These are phyloP conservation scores for Colletotrichum camelliae DNA, from an alignment of 2,329 filamentous ascomycete genomes.

Conservation along the genomic window DNA sequence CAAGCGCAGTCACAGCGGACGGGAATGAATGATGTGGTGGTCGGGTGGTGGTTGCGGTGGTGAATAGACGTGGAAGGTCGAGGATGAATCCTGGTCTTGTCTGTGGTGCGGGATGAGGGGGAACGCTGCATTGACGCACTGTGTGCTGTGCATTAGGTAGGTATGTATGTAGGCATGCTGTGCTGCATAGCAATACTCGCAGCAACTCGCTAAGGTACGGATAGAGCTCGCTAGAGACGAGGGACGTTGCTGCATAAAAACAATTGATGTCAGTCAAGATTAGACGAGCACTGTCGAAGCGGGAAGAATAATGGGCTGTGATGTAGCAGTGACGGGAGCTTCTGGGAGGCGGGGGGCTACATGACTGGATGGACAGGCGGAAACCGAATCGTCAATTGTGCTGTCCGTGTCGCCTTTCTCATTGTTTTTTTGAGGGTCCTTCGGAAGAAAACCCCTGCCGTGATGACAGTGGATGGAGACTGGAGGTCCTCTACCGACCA, in stretches of 20 bases:
- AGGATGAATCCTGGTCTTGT: background rate
- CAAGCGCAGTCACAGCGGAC: background rate
- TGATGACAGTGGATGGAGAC: background rate
- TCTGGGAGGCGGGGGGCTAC: background rate
- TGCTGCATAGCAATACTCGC: background rate
- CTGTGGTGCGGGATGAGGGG: background rate
- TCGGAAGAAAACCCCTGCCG: slow-evolving; percentile 11
- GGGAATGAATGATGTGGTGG: background rate
- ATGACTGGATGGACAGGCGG: background rate
- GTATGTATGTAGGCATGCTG: background rate
- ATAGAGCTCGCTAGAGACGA: background rate
- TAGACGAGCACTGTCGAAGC: slow-evolving; percentile 9
- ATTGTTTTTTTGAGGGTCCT: background rate
- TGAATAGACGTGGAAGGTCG: background rate
- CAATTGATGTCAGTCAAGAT: background rate
- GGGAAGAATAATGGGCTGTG: background rate
- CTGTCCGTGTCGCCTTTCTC: background rate
- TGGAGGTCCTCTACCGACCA: background rate
- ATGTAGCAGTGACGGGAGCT: background rate
- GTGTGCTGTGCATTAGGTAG: background rate
- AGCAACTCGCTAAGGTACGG: background rate
- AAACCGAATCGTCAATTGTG: background rate
- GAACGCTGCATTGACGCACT: background rate
- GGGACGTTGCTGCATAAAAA: background rate
- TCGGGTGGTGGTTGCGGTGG: background rate